Evolutionary conservation across 2,329 filamentous ascomycete genomes (phyloP), one percentile per base, ranked within the genome.

Genomic region (Rhynchosporium agropyri): DNA sequence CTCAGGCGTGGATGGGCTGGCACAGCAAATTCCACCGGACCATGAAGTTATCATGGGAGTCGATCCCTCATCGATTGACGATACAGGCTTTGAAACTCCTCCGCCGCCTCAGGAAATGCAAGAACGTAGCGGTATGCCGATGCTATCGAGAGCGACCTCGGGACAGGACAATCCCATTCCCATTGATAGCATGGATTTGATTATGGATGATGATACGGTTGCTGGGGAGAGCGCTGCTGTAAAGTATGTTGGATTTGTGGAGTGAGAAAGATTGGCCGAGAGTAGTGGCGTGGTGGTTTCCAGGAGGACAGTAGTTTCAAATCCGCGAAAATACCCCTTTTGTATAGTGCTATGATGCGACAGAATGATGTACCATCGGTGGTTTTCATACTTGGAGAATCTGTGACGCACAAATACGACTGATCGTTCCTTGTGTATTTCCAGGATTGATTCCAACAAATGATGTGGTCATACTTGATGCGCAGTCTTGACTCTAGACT

Each of bases 161-260:
- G 6, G 36, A 43, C 54, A 49, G 56, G 62, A 33, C 28, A 51
- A 33, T 6, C 67, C 65, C n/a, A 63, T 70, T 46, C 67, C 65
- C n/a, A 63, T 70, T 46, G 71, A 70, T 48, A 67, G 49, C 38
- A 73, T 74, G 71, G 73, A 74, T 66, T 56, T 74, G n/a, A 62
- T 73, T 9, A 42, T 70, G 29, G 65, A 69, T 40, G 72, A 73
- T 65, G 63, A 66, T 3, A 28, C 66, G 36, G 38, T 65, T 28
- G 60, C 53, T 2, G 67, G 67, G 38, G 69, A 72, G 60, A 72
- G 68, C 45, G 55, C 60, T 40, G 67, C 68, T 28, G 66, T 73
- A 5, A 70, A 69, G 54, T 62, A 55, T n/a, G 70, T 72, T 61
- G 71, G 64, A 45, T 70, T 69, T 50, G 60, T 54, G 31, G 63